These are phyloP conservation scores for Cercospora zeae-maydis DNA, from an alignment of 2,329 filamentous ascomycete genomes.

Conservation along the genomic window DNA sequence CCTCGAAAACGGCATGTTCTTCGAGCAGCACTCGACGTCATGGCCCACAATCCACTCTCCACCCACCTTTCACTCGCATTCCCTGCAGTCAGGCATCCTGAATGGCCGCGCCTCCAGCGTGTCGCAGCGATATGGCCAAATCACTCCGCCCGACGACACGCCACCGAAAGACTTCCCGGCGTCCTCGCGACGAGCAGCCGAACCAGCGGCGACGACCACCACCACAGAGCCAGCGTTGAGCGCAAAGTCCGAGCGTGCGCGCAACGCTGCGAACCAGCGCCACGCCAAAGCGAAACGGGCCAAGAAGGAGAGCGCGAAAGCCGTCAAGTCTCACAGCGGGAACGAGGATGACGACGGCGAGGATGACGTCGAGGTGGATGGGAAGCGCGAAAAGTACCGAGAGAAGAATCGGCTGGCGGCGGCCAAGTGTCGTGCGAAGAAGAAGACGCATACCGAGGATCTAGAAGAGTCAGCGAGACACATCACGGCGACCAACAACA, in stretches of 20 bases:
- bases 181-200: not conserved
- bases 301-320: constrained; percentile 21
- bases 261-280: constrained; percentile 33
- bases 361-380: constrained; percentile 29
- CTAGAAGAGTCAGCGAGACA: constrained; percentile 49
- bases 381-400: constrained; percentile 57
- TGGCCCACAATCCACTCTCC: constrained; percentile 7
- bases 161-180: constrained; percentile 16
- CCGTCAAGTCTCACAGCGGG: constrained; percentile 6
- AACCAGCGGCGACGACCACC: not conserved
- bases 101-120: constrained; percentile 20
- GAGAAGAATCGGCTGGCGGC: constrained; percentile 70
- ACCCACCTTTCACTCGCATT: constrained; percentile 5
- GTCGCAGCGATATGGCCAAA: constrained; percentile 35
- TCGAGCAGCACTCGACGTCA: constrained; percentile 5
- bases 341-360: constrained; percentile 16
- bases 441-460: constrained; percentile 55
- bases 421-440: constrained; percentile 70
- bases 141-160: constrained; percentile 38
- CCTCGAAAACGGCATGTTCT: constrained; percentile 11
- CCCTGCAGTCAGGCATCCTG: constrained; percentile 21
- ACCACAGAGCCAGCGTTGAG: constrained; percentile 9
- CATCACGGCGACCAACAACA: constrained; percentile 34
- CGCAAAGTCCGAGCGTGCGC: constrained; percentile 32
- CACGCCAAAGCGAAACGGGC: constrained; percentile 32